These are phyloP conservation scores for Erodium chrysanthum DNA, from an alignment of 441 rosid genomes.

Conservation along the genomic window DNA sequence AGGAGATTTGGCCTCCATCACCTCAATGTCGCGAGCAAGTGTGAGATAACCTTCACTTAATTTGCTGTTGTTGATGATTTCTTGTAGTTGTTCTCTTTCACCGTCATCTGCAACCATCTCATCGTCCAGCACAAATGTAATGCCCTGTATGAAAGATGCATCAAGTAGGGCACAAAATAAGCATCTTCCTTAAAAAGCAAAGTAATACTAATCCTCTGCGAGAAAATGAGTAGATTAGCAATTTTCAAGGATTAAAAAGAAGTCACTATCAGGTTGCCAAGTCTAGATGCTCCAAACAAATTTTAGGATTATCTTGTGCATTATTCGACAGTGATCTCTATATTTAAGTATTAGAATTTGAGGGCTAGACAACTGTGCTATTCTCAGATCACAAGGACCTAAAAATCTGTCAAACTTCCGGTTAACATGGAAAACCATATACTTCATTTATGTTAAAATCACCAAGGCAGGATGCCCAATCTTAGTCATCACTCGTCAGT, in stretches of 20 bases:
- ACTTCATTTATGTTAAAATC: no score
- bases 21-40: constrained; percentile 97
- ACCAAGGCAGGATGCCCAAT: no score
- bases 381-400: not conserved
- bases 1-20: constrained; percentile 96
- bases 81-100: constrained; percentile 62
- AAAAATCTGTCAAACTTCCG: no score
- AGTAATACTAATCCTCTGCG: not conserved
- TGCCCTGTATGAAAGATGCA: constrained; percentile 43
- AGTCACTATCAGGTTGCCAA: not conserved
- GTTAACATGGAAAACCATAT: no score
- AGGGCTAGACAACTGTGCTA: not conserved
- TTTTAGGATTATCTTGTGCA: not conserved
- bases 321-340: not conserved
- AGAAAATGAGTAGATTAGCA: not conserved
- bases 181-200: not conserved
- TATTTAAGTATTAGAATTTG: not conserved
- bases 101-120: constrained; percentile 52
- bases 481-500: no score
- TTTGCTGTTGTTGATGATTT: constrained; percentile 65
- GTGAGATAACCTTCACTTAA: constrained; percentile 84
- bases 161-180: not conserved
- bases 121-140: constrained; percentile 58
- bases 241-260: not conserved
- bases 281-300: not conserved